Conservation (phyloP, 164 flowering plant genomes). For the Tinospora cordifolia region DNA sequence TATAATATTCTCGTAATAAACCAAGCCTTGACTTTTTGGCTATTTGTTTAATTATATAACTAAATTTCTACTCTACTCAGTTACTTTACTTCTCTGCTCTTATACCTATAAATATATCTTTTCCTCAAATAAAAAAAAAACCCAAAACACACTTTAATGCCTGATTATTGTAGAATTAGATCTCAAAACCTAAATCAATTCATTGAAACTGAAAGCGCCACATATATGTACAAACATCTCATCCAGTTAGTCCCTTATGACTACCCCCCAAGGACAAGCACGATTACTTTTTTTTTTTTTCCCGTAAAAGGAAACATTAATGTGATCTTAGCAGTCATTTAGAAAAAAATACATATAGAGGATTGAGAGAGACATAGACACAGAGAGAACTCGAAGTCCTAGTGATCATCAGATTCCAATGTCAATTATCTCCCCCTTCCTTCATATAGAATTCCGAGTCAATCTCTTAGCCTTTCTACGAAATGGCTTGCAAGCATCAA, state of each 20-base stretch:
- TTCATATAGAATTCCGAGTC: slow-evolving; percentile 28
- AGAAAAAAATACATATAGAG: not conserved
- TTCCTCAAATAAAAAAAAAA: too few relatives aligned
- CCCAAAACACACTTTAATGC: not conserved
- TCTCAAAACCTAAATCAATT: not conserved
- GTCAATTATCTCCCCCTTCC: not conserved
- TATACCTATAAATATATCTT: too few relatives aligned
- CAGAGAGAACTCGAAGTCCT: not conserved
- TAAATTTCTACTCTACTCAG: too few relatives aligned
- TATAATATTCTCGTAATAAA: too few relatives aligned
- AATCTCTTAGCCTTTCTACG: slow-evolving; percentile 43
- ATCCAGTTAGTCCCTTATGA: not conserved
- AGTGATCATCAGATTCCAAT: too few relatives aligned
- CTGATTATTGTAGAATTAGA: not conserved
- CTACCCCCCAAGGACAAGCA: not conserved
- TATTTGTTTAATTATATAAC: too few relatives aligned
- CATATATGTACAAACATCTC: not conserved
- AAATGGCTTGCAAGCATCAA: slow-evolving; percentile 81
- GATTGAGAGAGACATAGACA: not conserved
- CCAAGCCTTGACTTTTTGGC: too few relatives aligned
- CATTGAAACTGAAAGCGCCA: not conserved
- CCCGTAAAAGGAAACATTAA: not conserved
- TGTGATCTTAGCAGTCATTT: not conserved
- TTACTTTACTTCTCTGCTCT: too few relatives aligned
- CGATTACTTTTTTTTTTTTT: not conserved